phyloP scores from a whole-genome alignment of 176 grass and related monocot species.

The Elymus sibiricus region DNA sequence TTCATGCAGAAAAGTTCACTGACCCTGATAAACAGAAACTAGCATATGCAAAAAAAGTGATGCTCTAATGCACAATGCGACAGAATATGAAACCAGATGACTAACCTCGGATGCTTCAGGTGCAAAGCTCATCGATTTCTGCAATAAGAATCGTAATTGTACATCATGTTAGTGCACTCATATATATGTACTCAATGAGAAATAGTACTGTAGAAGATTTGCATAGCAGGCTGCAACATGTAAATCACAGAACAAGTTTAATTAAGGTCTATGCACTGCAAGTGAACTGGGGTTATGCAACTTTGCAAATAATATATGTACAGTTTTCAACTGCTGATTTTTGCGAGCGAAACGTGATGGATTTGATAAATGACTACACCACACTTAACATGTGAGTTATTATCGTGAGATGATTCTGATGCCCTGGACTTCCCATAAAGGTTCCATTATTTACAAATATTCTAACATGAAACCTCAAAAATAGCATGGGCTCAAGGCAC shows the following conservation, averaged over 20 bases:
- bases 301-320: slow-evolving; percentile 2
- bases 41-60: slow-evolving; percentile 18
- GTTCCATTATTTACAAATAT: neutral
- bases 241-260: slow-evolving; percentile 22
- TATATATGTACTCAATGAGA: neutral
- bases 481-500: neutral
- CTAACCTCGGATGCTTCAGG: slow-evolving; percentile 65
- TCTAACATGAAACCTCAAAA: neutral
- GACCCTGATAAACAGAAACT: neutral
- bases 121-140: slow-evolving; percentile 67
- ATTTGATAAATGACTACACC: neutral
- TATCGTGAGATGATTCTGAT: neutral
- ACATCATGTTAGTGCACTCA: slow-evolving; percentile 12
- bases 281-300: neutral
- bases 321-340: neutral
- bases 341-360: neutral
- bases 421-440: neutral
- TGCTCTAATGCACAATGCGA: neutral
- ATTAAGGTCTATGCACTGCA: slow-evolving; percentile 8
- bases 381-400: neutral
- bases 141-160: slow-evolving; percentile 30
- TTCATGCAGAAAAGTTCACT: neutral
- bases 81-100: slow-evolving; percentile 26
- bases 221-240: slow-evolving; percentile 8
- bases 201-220: neutral